phyloP scores from a whole-genome alignment of 192 early-diverging fungal genomes.

The Coemansia sp. region DNA sequence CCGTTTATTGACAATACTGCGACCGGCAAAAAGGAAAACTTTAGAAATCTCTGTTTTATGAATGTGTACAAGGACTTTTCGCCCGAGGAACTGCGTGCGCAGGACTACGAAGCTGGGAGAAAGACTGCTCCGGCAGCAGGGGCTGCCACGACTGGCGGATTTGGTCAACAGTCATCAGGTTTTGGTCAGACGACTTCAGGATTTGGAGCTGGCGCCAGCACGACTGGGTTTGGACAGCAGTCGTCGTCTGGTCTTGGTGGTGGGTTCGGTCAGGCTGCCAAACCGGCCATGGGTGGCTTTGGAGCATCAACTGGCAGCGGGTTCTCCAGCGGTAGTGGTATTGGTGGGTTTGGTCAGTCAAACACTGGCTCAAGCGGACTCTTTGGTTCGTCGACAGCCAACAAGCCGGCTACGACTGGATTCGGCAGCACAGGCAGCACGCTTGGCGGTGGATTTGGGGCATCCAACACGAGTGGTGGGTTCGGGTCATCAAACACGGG shows the following conservation, averaged over 20 bases:
- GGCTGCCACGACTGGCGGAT: conserved; percentile 9
- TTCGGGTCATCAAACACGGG: conserved; percentile 12
- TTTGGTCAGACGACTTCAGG: conserved; percentile 38
- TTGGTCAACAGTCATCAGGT: conserved; percentile 27
- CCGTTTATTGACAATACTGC: conserved; percentile 54
- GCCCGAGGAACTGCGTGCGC: conserved; percentile 84
- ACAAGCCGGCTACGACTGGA: conserved; percentile 10
- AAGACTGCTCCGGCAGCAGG: conserved; percentile 50
- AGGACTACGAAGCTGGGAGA: conserved; percentile 84
- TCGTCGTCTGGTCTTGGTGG: conserved; percentile 22
- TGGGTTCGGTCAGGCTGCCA: no score
- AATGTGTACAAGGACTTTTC: conserved; percentile 79
- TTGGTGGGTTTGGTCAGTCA: conserved; percentile 15
- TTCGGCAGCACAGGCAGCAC: conserved; percentile 18
- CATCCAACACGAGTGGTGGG: no score
- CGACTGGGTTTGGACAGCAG: conserved; percentile 22
- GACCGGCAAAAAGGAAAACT: conserved; percentile 58
- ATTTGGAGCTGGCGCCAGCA: conserved; percentile 10
- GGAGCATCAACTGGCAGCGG: no score
- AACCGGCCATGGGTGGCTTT: conserved; percentile 8
- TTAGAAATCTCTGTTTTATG: conserved; percentile 79
- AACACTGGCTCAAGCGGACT: conserved; percentile 8
- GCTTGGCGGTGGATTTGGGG: conserved; percentile 13
- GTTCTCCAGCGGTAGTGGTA: conserved; percentile 1
- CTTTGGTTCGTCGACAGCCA: conserved; percentile 18